Evolutionary conservation across 768 basidiomycete species (phyloP).

Genomic region (Termitomyces sp.): DNA sequence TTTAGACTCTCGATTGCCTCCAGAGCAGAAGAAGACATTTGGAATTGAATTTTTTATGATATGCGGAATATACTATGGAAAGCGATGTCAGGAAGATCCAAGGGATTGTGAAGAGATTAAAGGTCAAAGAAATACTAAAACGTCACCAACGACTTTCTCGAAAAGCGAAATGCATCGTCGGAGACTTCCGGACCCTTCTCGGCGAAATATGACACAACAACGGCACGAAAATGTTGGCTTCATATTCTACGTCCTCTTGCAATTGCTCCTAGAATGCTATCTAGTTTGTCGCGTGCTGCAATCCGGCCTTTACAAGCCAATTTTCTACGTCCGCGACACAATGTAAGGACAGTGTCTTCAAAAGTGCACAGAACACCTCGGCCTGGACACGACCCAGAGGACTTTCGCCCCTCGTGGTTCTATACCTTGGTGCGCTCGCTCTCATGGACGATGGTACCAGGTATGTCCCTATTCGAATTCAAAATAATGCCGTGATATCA

Average conservation of each 20-base stretch:
- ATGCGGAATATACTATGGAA: not conserved
- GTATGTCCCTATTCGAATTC: constrained; percentile 25
- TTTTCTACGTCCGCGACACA: not conserved
- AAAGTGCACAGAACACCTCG: constrained; percentile 13
- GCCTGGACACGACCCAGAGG: constrained; percentile 21
- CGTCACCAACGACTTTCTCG: too few species aligned
- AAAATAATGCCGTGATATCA: not conserved
- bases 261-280: not conserved
- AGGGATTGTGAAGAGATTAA: not conserved
- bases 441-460: constrained; percentile 50
- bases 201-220: not conserved
- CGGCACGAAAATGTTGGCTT: not conserved
- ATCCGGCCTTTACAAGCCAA: not conserved
- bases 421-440: constrained; percentile 46
- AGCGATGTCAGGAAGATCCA: not conserved
- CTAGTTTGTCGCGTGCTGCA: constrained; percentile 2
- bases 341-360: constrained; percentile 7
- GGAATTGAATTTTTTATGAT: not conserved
- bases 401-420: constrained; percentile 60
- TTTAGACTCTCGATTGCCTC: constrained; percentile 6
- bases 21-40: constrained; percentile 5
- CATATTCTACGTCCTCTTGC: not conserved
- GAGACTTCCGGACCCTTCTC: not conserved
- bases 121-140: too few species aligned
- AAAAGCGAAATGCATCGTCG: too few species aligned